phyloP scores from a whole-genome alignment of 345 rosid genomes.

The Laguncularia racemosa region DNA sequence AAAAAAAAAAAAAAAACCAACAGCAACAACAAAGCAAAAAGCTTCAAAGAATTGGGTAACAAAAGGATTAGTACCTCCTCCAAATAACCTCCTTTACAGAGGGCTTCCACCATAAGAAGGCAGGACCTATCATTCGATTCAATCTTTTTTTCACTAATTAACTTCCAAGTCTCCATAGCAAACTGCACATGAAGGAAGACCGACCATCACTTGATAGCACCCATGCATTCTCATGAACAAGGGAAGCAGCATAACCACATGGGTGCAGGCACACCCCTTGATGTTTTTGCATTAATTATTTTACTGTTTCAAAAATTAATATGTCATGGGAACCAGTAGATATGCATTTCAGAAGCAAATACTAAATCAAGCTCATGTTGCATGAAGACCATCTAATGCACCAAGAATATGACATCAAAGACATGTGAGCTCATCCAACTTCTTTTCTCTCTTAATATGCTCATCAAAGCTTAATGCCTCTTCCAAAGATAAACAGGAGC shows the following conservation, averaged over 20 bases:
- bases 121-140: constrained; percentile 31
- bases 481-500: too few species aligned
- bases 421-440: too few species aligned
- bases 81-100: constrained; percentile 74
- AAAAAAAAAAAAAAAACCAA: too few species aligned
- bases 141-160: constrained; percentile 53
- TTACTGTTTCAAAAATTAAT: neutral
- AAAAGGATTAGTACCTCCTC: constrained; percentile 44
- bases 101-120: constrained; percentile 52
- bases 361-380: too few species aligned
- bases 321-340: neutral
- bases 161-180: constrained; percentile 76
- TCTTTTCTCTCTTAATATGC: too few species aligned
- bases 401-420: too few species aligned
- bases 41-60: neutral
- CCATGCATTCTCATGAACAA: neutral
- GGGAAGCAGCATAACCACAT: neutral
- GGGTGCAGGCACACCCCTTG: neutral
- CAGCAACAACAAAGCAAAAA: too few species aligned
- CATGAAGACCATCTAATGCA: too few species aligned
- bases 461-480: too few species aligned
- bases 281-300: neutral
- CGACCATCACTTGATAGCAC: neutral
- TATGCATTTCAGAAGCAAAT: too few species aligned
- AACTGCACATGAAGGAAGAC: constrained; percentile 36